A percentile compares a stretch with the other conserved stretches of the same genome.
Conservation (phyloP, 805 yeast species). For the Yarrowia alimentaria region DNA sequence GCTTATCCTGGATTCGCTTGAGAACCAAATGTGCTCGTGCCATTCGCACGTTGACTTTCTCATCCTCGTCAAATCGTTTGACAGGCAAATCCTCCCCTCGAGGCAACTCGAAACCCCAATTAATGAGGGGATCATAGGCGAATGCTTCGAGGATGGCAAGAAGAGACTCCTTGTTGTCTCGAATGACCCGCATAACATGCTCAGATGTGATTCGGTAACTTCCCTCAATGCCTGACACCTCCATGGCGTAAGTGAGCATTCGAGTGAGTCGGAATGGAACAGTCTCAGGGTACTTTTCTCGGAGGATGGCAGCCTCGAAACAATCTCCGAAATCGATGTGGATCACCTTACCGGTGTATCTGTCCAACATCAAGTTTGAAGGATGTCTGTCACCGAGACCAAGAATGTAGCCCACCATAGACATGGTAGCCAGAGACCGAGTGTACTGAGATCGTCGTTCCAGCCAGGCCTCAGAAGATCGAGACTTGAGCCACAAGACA, state of each 20-base stretch:
- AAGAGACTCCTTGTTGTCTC: constrained; percentile 92
- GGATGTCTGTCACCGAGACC: constrained; percentile 99
- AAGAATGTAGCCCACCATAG: constrained; percentile 95
- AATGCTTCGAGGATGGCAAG: constrained; percentile 98
- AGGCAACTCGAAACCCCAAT: constrained; percentile 98
- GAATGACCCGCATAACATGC: constrained; percentile 90
- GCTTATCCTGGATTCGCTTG: constrained; percentile 84
- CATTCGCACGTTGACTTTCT: constrained; percentile 68
- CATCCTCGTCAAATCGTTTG: constrained; percentile 57
- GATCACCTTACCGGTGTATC: constrained; percentile 90
- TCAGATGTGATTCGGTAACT: constrained; percentile 95
- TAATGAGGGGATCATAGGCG: constrained; percentile 96
- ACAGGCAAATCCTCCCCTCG: constrained; percentile 31
- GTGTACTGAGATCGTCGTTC: constrained; percentile 96
- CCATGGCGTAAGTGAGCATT: constrained; percentile 98
- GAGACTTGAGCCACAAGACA: constrained; percentile 92
- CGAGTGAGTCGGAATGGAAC: constrained; percentile 96
- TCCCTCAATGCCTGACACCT: constrained; percentile 97
- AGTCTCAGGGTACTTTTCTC: constrained; percentile 97
- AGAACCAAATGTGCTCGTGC: constrained; percentile 90
- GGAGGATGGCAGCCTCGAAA: constrained; percentile 93
- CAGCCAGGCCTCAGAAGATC: constrained; percentile 96
- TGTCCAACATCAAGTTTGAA: constrained; percentile 90
- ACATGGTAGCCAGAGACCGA: constrained; percentile 95
- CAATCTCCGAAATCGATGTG: constrained; percentile 99